Conservation (phyloP, 1,284 basidiomycete species). For the Phellinidium pouzarii region DNA sequence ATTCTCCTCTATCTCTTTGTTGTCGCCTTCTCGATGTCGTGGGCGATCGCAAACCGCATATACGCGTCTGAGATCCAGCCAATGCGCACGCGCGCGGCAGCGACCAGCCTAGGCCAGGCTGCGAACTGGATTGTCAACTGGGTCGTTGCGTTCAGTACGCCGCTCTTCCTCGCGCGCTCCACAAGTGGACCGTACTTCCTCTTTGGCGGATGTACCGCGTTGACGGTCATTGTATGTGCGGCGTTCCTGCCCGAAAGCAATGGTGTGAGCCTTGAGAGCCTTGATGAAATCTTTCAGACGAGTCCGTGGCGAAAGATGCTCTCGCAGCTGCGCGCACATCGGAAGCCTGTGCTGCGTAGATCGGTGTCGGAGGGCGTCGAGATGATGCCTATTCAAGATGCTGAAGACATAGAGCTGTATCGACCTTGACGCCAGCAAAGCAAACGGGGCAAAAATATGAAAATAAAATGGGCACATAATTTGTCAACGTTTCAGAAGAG, state of each 20-base stretch:
- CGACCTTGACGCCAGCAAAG: background rate
- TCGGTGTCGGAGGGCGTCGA: background rate
- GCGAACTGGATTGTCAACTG: conserved; percentile 41
- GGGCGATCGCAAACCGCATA: conserved; percentile 32
- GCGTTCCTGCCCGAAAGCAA: conserved; percentile 41
- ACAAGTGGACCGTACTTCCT: conserved; percentile 44
- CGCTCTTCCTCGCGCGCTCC: conserved; percentile 39
- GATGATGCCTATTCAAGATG: background rate
- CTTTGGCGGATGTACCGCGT: conserved; percentile 34
- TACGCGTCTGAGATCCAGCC: conserved; percentile 40
- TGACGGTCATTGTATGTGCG: conserved; percentile 34
- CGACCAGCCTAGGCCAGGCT: conserved; percentile 34
- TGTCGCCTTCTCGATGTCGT: conserved; percentile 34
- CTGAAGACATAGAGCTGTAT: background rate
- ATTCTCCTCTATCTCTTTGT: conserved; percentile 42
- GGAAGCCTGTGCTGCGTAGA: conserved; percentile 14
- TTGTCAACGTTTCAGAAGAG: no score
- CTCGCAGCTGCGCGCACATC: conserved; percentile 19
- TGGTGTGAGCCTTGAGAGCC: conserved; percentile 38
- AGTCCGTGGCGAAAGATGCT: conserved; percentile 24
- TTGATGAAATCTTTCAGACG: conserved; percentile 33
- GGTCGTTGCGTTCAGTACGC: conserved; percentile 39
- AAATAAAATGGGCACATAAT: background rate
- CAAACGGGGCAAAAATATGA: background rate
- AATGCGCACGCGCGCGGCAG: conserved; percentile 31